Conservation (phyloP, 139 green algal species). For the Chlamydomonas asymmetrica region DNA sequence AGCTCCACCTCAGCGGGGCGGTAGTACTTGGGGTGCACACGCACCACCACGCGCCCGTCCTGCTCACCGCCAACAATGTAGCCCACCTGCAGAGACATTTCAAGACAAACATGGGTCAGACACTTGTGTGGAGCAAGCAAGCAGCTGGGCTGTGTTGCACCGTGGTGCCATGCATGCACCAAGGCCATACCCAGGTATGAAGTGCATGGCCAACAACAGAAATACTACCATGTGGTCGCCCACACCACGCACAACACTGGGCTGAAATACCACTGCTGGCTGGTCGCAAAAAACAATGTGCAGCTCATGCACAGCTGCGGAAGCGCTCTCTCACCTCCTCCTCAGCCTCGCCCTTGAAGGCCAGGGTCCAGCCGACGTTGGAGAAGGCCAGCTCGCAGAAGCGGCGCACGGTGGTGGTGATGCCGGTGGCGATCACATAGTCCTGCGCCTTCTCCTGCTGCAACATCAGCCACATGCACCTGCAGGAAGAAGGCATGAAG, state of each 20-base stretch:
- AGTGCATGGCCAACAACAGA: no score
- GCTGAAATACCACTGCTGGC: no score
- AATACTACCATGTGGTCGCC: no score
- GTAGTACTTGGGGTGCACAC: slow-evolving; percentile 65
- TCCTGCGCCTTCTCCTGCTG: slow-evolving; percentile 73
- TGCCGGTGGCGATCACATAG: slow-evolving; percentile 73
- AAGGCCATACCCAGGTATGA: no score
- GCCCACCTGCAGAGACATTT: slow-evolving; percentile 38
- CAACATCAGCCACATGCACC: slow-evolving; percentile 82
- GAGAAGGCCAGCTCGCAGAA: slow-evolving; percentile 56
- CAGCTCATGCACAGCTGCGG: neutral
- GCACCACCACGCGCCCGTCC: slow-evolving; percentile 33
- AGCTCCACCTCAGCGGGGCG: slow-evolving; percentile 76
- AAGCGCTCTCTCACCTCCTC: slow-evolving; percentile 32
- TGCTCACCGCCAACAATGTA: slow-evolving; percentile 9
- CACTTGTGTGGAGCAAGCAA: no score
- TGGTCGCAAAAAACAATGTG: neutral
- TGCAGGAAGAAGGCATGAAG: no score
- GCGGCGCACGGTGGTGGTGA: slow-evolving; percentile 49
- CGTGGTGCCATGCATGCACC: no score
- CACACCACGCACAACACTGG: no score
- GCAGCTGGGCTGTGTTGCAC: no score
- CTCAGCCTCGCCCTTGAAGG: slow-evolving; percentile 56
- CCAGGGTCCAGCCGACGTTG: slow-evolving; percentile 37
- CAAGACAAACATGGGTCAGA: neutral